Base-by-base conservation (phyloP, 1,139 yeast species). In the Nakaseomyces sp. region DNA sequence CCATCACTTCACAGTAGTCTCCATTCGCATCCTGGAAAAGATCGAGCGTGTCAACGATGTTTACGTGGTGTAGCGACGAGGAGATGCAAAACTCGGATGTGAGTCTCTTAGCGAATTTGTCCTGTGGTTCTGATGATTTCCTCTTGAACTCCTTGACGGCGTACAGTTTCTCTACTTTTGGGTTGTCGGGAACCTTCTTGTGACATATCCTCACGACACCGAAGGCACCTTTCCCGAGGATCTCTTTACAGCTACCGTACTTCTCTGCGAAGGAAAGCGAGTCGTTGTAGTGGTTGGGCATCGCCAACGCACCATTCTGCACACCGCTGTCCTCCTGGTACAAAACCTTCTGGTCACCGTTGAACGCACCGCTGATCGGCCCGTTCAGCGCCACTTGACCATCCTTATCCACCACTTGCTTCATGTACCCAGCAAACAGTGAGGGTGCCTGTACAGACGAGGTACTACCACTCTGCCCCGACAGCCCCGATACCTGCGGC, bases 1-100 rank as follows among this genome's bases (percentile, higher is more conserved):
- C 96, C 96, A 91, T 87, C 41, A 91, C 96, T 66, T 88, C 96
- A 63, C 94, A 88, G 63, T 83, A 91, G 54, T 85, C 95, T 31
- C 95, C 95, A 55, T 85, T 83, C 18, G 89, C 86, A 64, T 89
- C 96, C 63, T 84, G 85, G 64, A 89, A 72, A 44, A 91, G 68
- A 62, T 91, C 98, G 49, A 85, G 72, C 0, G 96, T 87, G 54
- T 80, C 82, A 47, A 89, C 87, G 57, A 91, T 88, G 61, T 87
- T 83, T 37, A 73, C 71, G 61, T 83, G 89, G 54, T 82, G 82
- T 50, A 88, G 66, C 3, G 94, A 81, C 7, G 93, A 80, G 1
- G 93, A 79, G 20, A 88, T 82, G 56, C 95, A 83, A 58, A 86
- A 88, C 63, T 88, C 96, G 4, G 89, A 79, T 4, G 91, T 77